A percentile compares a stretch with the other conserved stretches of the same genome.
These are phyloP conservation scores for Rhizopus stolonifer DNA, from an alignment of 371 early-diverging fungal species.

Conservation along the genomic window DNA sequence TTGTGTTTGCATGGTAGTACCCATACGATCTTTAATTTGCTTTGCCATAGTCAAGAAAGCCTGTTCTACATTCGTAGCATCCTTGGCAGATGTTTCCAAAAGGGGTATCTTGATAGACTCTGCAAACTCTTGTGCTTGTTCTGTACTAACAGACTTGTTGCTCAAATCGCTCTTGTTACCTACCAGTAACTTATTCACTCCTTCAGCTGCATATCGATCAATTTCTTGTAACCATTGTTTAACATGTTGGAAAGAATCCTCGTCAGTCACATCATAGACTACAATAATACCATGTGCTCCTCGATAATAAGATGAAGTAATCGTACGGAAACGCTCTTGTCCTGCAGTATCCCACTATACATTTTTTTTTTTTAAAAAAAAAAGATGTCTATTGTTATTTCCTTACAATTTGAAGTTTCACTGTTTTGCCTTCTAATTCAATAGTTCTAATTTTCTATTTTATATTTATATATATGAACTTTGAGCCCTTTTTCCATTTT, in stretches of 20 bases:
- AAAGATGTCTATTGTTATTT: no score
- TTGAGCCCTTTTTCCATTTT: not conserved
- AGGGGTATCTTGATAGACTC: slow-evolving; percentile 81
- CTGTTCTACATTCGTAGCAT: slow-evolving; percentile 92
- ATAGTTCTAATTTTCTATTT: slow-evolving; percentile 98
- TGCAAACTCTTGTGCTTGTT: slow-evolving; percentile 74
- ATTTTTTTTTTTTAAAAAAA: not conserved
- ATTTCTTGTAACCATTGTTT: slow-evolving; percentile 97
- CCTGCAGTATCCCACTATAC: slow-evolving; percentile 99
- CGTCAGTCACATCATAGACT: slow-evolving; percentile 98
- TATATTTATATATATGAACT: not conserved
- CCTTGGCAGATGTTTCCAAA: slow-evolving; percentile 92
- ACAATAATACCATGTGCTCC: slow-evolving; percentile 99
- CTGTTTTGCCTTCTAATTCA: slow-evolving; percentile 95
- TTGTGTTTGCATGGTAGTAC: slow-evolving; percentile 38
- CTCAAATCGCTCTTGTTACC: slow-evolving; percentile 98
- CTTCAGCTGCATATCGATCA: slow-evolving; percentile 90
- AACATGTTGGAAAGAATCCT: slow-evolving; percentile 92
- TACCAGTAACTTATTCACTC: slow-evolving; percentile 92
- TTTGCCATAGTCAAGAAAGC: slow-evolving; percentile 93
- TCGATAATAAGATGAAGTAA: slow-evolving; percentile 98
- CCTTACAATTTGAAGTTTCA: slow-evolving; percentile 95
- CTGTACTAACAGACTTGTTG: slow-evolving; percentile 70
- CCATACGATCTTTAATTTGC: slow-evolving; percentile 72
- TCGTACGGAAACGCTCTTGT: slow-evolving; percentile 99